Conservation (phyloP, 768 basidiomycete genomes). For the Termitomyces sp. region DNA sequence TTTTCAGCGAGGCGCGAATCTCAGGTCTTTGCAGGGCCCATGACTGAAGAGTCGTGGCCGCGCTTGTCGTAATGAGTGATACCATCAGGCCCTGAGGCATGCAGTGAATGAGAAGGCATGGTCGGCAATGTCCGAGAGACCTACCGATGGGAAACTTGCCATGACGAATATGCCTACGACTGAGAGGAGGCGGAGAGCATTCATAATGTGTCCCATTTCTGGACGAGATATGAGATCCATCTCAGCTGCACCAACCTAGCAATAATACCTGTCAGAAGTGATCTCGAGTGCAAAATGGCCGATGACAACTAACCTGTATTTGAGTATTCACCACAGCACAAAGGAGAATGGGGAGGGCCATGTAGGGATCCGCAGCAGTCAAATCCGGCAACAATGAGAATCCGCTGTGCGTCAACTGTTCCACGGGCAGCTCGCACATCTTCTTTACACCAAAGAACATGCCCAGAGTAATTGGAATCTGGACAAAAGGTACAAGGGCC, state of each 20-base stretch:
- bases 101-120: neutral
- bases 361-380: constrained; percentile 72
- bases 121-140: constrained; percentile 21
- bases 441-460: constrained; percentile 79
- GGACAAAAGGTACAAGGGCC: constrained; percentile 50
- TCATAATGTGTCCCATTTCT: constrained; percentile 63
- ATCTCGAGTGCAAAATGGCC: neutral
- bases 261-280: neutral
- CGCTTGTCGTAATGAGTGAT: constrained; percentile 34
- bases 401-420: constrained; percentile 75
- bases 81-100: constrained; percentile 34
- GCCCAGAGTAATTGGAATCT: constrained; percentile 72
- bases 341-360: constrained; percentile 60
- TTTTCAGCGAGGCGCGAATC: constrained; percentile 33
- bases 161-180: constrained; percentile 43
- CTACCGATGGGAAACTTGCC: constrained; percentile 59
- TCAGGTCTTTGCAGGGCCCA: constrained; percentile 36
- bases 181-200: constrained; percentile 56
- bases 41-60: constrained; percentile 47
- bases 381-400: constrained; percentile 71
- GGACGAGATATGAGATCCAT: constrained; percentile 47
- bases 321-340: constrained; percentile 61
- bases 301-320: constrained; percentile 46
- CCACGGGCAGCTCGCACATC: constrained; percentile 67
- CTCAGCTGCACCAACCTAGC: constrained; percentile 44